Base-by-base conservation (phyloP, 2,329 filamentous ascomycete species). In the Ophiostoma ulmi region DNA sequence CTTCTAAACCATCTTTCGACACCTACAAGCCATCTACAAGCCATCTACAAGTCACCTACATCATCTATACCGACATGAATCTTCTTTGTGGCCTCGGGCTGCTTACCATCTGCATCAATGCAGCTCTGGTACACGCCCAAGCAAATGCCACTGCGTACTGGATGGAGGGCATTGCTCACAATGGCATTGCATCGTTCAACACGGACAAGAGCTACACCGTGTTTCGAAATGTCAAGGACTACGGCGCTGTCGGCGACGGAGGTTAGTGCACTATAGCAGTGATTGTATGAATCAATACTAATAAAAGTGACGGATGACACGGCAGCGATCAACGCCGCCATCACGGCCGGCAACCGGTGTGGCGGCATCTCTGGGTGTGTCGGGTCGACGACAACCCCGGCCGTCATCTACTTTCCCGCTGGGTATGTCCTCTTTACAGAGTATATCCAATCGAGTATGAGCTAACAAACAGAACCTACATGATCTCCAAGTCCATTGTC, bases 181-280 rank as follows among this genome's bases (percentile, higher is more conserved):
- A 83, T 70, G 84, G 84, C 69, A 76, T 81, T 26, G 80, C 83
- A 0, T 78, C 83, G 2, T 84, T 83, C 78, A 83, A 83, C 73
- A 70, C 75, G 1, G 78, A 83, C 73, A 76, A 78, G 22, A 73
- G 72, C 31, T 75, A 75, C 69, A 61, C 35, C 6, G 41, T 75
- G 5, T 75, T 72, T 52, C 72, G 75, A 5, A 75, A 75, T 48
- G 75, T 75, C 41, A 75, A 71, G 26, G 73, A 75, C 70, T 75
- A 67, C 13, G 91, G 91, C 55, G 91, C 90, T 70, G 88, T 84
- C 75, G 92, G 92, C 73, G 91, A 95, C 75, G 92, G 91, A 58
- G 75, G 77, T 78, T 67, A 58, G 75, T 65, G 20, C 11, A n/a
- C 1, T 31, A 14, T 3, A 63, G 5, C 11, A 14, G 52, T 39